These are phyloP conservation scores for Neofusicoccum laricinum DNA, from an alignment of 2,329 filamentous ascomycete species.

Conservation along the genomic window DNA sequence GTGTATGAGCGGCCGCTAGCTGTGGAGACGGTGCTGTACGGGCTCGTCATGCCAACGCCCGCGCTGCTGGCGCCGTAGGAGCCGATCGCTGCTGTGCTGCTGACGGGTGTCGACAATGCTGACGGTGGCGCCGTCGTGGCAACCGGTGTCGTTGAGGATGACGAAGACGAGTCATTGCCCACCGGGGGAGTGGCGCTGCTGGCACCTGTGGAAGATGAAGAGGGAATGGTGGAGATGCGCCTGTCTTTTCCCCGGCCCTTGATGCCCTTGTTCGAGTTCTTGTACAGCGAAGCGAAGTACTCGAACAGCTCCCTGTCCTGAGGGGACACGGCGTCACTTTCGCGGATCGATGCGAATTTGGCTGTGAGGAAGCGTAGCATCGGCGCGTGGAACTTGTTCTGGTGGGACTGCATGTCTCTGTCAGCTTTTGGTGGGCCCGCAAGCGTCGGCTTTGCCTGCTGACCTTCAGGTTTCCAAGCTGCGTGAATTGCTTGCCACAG, in stretches of 20 bases:
- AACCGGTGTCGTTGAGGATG: conserved; percentile 1
- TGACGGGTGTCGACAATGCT: conserved; percentile 1
- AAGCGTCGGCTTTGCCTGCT: background rate
- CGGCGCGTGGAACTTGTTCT: conserved; percentile 87
- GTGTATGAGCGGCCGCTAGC: conserved; percentile 10
- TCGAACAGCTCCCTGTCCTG: conserved; percentile 76
- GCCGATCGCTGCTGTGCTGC: background rate
- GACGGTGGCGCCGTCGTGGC: background rate
- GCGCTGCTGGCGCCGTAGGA: background rate
- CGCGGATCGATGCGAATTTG: conserved; percentile 64
- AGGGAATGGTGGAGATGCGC: conserved; percentile 50
- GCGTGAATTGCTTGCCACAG: conserved; percentile 85
- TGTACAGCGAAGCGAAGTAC: conserved; percentile 86
- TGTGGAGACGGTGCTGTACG: conserved; percentile 5
- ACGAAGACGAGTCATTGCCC: background rate
- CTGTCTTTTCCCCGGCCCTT: conserved; percentile 90
- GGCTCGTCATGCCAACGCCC: conserved; percentile 1
- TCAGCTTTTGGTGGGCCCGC: conserved; percentile 15
- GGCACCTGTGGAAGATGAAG: conserved; percentile 17
- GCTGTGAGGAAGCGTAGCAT: conserved; percentile 67
- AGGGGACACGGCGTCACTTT: conserved; percentile 61
- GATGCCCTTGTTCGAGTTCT: conserved; percentile 97
- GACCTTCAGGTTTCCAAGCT: conserved; percentile 89
- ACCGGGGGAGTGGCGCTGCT: background rate
- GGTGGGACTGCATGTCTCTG: conserved; percentile 63